Conservation (phyloP, 495 filamentous ascomycete genomes). For the Penicillium canescens region DNA sequence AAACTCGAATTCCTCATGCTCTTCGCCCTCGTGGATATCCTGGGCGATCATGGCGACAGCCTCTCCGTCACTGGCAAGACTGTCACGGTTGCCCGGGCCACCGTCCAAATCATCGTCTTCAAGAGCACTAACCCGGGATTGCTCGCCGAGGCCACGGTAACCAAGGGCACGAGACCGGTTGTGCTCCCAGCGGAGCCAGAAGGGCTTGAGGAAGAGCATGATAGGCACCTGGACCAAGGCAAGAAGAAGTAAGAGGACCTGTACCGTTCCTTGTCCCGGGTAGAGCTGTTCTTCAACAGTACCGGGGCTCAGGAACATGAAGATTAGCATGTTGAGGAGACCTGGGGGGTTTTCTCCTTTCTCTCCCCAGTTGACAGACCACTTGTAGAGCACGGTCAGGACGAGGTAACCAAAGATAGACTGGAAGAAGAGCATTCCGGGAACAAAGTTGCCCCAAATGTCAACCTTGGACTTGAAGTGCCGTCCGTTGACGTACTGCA, state of each 20-base stretch:
- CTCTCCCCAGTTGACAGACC: constrained; percentile 84
- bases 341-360: constrained; percentile 69
- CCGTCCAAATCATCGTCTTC: constrained; percentile 72
- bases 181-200: constrained; percentile 90
- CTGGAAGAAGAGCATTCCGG: constrained; percentile 99
- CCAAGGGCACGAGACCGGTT: constrained; percentile 83
- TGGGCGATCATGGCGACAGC: constrained; percentile 91
- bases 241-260: constrained; percentile 77
- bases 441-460: constrained; percentile 94
- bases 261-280: constrained; percentile 69
- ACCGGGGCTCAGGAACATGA: constrained; percentile 95
- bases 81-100: constrained; percentile 52
- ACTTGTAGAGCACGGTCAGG: constrained; percentile 93
- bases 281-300: constrained; percentile 75
- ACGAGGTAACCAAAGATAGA: constrained; percentile 97
- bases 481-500: constrained; percentile 88
- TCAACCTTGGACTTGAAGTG: constrained; percentile 94
- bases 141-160: constrained; percentile 90
- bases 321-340: constrained; percentile 97
- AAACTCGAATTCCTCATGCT: constrained; percentile 96
- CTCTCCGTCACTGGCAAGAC: constrained; percentile 78
- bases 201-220: constrained; percentile 90
- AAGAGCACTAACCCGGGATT: constrained; percentile 79
- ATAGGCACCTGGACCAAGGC: constrained; percentile 86
- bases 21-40: constrained; percentile 69